These are phyloP conservation scores for Neurospora sp. DNA, from an alignment of 495 filamentous ascomycete species.

Conservation along the genomic window DNA sequence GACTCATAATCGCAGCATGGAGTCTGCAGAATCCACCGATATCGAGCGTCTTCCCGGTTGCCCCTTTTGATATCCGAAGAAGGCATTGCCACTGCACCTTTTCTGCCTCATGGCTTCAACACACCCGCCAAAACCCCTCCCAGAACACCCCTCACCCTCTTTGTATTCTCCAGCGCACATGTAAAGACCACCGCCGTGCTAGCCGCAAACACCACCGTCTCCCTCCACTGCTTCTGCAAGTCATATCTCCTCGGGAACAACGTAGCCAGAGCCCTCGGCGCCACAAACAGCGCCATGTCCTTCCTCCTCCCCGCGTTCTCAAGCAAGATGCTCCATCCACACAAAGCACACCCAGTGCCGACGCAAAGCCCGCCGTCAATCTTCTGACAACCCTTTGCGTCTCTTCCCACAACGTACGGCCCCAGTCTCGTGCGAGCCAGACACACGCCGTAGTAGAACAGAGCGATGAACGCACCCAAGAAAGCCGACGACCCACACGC, in stretches of 20 bases:
- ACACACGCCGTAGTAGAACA: slow-evolving; percentile 88
- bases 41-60: background rate
- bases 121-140: slow-evolving; percentile 54
- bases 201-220: slow-evolving; percentile 61
- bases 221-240: slow-evolving; percentile 59
- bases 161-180: slow-evolving; percentile 52
- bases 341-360: slow-evolving; percentile 62
- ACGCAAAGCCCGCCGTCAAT: slow-evolving; percentile 62
- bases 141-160: slow-evolving; percentile 63
- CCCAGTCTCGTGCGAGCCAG: slow-evolving; percentile 72
- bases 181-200: slow-evolving; percentile 72
- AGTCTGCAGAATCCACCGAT: background rate
- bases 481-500: slow-evolving; percentile 71
- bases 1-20: background rate
- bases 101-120: slow-evolving; percentile 16
- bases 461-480: slow-evolving; percentile 66
- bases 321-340: slow-evolving; percentile 76
- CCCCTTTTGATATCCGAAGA: background rate
- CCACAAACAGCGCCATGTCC: slow-evolving; percentile 79
- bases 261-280: slow-evolving; percentile 70
- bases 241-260: slow-evolving; percentile 67
- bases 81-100: background rate
- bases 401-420: slow-evolving; percentile 50
- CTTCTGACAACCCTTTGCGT: slow-evolving; percentile 28
- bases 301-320: slow-evolving; percentile 60